These are phyloP conservation scores for Termitomyces sp. DNA, from an alignment of 768 basidiomycete species.

Conservation along the genomic window DNA sequence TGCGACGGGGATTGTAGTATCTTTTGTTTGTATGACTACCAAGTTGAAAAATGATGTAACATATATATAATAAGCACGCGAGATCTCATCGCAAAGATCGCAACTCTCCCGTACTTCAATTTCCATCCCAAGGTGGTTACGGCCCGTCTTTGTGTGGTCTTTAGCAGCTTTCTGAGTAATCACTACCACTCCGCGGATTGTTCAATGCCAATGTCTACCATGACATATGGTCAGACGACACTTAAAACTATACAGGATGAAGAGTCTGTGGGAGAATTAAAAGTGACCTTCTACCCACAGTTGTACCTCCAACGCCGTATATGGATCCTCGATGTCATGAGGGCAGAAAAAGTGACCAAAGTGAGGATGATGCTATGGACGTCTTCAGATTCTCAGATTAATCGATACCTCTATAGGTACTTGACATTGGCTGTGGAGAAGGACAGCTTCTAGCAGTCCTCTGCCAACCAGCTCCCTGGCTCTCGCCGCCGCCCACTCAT, in stretches of 20 bases:
- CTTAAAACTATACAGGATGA: constrained; percentile 9
- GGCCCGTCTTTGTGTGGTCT: too few species aligned
- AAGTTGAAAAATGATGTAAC: neutral
- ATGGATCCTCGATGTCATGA: constrained; percentile 62
- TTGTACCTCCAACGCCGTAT: constrained; percentile 63
- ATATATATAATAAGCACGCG: too few species aligned
- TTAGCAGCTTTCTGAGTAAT: neutral
- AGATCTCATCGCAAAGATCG: neutral
- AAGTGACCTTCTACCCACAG: constrained; percentile 64
- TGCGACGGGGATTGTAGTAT: neutral
- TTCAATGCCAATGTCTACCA: constrained; percentile 1
- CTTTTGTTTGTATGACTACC: neutral
- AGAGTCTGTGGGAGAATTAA: constrained; percentile 32
- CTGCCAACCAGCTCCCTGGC: constrained; percentile 71
- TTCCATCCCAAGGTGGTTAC: too few species aligned
- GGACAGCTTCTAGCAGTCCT: constrained; percentile 68
- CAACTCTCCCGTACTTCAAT: neutral
- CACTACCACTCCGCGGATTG: neutral
- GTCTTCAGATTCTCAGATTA: neutral
- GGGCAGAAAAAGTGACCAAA: constrained; percentile 49
- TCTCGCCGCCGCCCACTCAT: constrained; percentile 34
- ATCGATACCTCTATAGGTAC: constrained; percentile 39
- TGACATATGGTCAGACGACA: neutral
- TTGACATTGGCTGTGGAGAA: constrained; percentile 85
- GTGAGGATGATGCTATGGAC: constrained; percentile 26